Percentiles rank a stretch among this genome's conserved stretches.
These are phyloP conservation scores for Wickerhamiella hasegawae DNA, from an alignment of 805 yeast species.

Conservation along the genomic window DNA sequence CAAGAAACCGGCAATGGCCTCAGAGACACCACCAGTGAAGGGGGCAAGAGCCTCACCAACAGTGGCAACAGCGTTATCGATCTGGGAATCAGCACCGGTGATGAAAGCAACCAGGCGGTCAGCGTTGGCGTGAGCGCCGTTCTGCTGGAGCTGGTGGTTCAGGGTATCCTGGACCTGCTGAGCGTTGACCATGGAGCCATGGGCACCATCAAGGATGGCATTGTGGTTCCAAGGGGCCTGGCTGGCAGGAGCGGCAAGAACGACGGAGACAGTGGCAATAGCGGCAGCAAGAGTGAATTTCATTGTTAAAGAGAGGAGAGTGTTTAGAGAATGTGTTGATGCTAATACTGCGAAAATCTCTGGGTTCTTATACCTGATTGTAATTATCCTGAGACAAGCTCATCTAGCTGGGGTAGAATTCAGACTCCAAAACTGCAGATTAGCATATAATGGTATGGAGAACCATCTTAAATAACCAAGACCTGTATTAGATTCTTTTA, in stretches of 20 bases:
- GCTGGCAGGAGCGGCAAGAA: conserved; percentile 5
- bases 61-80: conserved; percentile 17
- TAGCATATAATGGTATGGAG: too few relatives aligned
- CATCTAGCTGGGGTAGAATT: too few relatives aligned
- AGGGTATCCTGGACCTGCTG: conserved; percentile 9
- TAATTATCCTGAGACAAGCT: too few relatives aligned
- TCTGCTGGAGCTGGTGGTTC: conserved; percentile 5
- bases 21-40: conserved; percentile 10
- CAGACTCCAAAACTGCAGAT: too few relatives aligned
- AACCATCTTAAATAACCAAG: too few relatives aligned
- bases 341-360: too few relatives aligned
- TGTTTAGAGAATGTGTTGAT: neutral
- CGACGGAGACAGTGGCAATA: neutral
- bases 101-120: conserved; percentile 12
- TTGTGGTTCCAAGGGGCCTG: conserved; percentile 1
- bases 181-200: conserved; percentile 8
- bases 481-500: too few relatives aligned
- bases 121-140: conserved; percentile 7
- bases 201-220: conserved; percentile 2
- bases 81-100: conserved; percentile 21
- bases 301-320: neutral
- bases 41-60: conserved; percentile 10
- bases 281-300: neutral
- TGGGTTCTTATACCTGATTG: too few relatives aligned
- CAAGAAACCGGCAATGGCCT: conserved; percentile 10